A percentile compares a stretch with the other conserved stretches of the same genome.
Conservation (phyloP, 1,284 basidiomycete genomes). For the Tremellales sp. region DNA sequence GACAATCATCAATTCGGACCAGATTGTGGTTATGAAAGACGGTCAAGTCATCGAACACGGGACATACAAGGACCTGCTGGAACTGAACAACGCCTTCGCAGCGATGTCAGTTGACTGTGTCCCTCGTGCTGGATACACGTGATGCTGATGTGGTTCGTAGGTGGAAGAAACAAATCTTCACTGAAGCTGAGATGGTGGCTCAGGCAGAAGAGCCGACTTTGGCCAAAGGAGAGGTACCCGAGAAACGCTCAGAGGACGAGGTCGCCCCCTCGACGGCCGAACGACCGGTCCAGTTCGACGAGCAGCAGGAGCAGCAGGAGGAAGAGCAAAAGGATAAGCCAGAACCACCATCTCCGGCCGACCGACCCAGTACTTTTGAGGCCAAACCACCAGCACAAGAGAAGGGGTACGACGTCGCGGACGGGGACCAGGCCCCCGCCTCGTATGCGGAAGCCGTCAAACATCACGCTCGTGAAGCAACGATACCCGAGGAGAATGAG, state of each 20-base stretch:
- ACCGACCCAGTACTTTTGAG: not conserved
- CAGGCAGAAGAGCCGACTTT: too few relatives aligned
- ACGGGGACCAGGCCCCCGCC: conserved; percentile 4
- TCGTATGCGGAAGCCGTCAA: conserved; percentile 15
- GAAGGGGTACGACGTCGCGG: conserved; percentile 1
- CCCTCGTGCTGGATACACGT: not conserved
- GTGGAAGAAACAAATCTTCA: conserved; percentile 47
- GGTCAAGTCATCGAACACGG: conserved; percentile 82
- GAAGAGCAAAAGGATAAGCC: conserved; percentile 3
- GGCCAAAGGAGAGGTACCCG: not conserved
- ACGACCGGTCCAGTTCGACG: too few relatives aligned
- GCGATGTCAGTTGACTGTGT: conserved; percentile 29
- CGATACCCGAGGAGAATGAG: not conserved
- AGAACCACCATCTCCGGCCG: not conserved
- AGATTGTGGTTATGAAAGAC: conserved; percentile 84
- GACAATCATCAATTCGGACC: conserved; percentile 54
- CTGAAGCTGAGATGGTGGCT: conserved; percentile 40
- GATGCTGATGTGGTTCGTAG: conserved; percentile 7
- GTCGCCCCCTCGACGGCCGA: too few relatives aligned
- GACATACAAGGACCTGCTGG: conserved; percentile 75
- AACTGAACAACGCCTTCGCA: conserved; percentile 49
- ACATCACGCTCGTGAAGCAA: not conserved
- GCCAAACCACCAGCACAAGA: not conserved
- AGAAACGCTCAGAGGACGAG: too few relatives aligned
- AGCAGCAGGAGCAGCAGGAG: too few relatives aligned